phyloP scores from a whole-genome alignment of 345 rosid genomes.

The Murraya paniculata region DNA sequence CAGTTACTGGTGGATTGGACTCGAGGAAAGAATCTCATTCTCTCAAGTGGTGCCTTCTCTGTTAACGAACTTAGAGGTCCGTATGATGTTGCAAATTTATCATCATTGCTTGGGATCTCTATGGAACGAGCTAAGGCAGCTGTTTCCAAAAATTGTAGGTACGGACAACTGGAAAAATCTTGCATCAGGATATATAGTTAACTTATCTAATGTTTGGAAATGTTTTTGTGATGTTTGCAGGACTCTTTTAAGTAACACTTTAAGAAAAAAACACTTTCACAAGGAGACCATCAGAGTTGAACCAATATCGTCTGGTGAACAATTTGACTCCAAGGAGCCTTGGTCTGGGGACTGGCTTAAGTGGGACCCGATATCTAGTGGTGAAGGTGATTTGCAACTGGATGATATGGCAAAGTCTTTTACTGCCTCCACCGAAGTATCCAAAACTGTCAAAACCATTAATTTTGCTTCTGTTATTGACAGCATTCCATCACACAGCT shows the following conservation, averaged over 20 bases:
- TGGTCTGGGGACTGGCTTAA: conserved; percentile 52
- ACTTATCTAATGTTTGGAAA: conserved; percentile 2
- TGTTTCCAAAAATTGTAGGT: conserved; percentile 82
- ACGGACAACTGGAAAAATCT: conserved; percentile 17
- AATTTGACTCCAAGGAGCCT: conserved; percentile 32
- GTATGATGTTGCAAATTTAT: conserved; percentile 68
- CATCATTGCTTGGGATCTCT: conserved; percentile 71
- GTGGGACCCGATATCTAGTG: conserved; percentile 91
- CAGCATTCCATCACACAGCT: conserved; percentile 46
- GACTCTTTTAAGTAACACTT: conserved; percentile 54
- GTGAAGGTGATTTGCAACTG: conserved; percentile 78
- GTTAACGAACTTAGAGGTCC: conserved; percentile 85
- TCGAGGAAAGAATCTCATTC: conserved; percentile 71
- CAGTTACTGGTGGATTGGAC: conserved; percentile 89
- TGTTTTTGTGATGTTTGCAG: conserved; percentile 36
- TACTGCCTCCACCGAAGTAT: conserved; percentile 31
- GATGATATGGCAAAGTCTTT: conserved; percentile 66
- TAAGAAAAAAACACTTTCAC: conserved; percentile 66
- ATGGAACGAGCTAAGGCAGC: conserved; percentile 72
- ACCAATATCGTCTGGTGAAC: conserved; percentile 34
- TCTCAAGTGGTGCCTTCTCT: conserved; percentile 72
- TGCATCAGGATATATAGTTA: not conserved
- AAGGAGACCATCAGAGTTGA: conserved; percentile 77
- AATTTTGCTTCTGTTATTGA: conserved; percentile 46
- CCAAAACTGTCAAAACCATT: conserved; percentile 47